A percentile compares a stretch with the other conserved stretches of the same genome.
These are phyloP conservation scores for Podospora tetraspora DNA, from an alignment of 495 filamentous ascomycete genomes.

Conservation along the genomic window DNA sequence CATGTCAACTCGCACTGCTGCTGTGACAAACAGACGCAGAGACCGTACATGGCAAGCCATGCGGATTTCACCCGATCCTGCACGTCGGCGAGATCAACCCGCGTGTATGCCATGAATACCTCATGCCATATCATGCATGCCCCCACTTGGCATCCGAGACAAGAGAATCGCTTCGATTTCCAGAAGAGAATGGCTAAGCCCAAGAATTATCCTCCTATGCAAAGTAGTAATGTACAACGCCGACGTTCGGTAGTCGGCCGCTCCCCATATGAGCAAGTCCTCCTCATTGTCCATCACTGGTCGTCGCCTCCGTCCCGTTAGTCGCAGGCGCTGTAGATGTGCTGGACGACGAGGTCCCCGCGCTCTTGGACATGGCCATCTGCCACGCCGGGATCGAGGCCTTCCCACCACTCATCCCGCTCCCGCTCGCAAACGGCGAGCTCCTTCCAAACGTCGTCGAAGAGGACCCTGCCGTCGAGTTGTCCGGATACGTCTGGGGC, in stretches of 20 bases:
- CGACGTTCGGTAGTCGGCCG: not conserved
- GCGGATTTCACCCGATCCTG: not conserved
- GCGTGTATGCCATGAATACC: not conserved
- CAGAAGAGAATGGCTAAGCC: not conserved
- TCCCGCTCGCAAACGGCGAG: constrained; percentile 37
- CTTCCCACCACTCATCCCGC: constrained; percentile 31
- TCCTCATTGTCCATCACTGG: constrained; percentile 16
- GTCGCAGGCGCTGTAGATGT: constrained; percentile 23
- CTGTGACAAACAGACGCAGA: not conserved
- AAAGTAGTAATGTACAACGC: constrained; percentile 4
- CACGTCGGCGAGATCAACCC: not conserved
- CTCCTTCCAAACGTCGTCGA: constrained; percentile 26
- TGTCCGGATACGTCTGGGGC: constrained; percentile 18
- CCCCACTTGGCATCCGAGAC: not conserved
- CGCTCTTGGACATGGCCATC: constrained; percentile 61
- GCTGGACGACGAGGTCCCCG: constrained; percentile 23
- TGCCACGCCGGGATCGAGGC: constrained; percentile 91
- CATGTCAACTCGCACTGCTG: too few relatives aligned
- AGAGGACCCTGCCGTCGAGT: constrained; percentile 14
- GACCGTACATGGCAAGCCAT: not conserved
- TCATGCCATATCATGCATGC: not conserved
- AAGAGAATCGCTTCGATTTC: not conserved
- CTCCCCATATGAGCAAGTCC: not conserved
- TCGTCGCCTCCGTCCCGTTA: constrained; percentile 22
- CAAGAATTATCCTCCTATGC: not conserved